Evolutionary conservation across 495 filamentous ascomycete genomes (phyloP), one percentile per base, ranked within the genome.

Genomic region (Hypoxylon fuscum): DNA sequence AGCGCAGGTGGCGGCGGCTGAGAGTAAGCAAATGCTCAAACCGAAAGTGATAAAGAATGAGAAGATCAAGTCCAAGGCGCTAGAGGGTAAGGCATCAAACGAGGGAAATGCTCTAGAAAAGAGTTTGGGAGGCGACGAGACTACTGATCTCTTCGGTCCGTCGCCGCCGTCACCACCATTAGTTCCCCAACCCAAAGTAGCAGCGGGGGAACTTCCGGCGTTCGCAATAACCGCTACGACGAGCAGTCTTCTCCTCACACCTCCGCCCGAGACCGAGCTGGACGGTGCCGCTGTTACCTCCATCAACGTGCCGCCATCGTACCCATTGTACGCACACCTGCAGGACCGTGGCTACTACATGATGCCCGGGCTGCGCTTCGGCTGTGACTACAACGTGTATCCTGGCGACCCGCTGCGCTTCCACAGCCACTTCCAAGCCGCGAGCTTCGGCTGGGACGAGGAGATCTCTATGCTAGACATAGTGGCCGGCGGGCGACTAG

Each of bases 401-500:
- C 95, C 95, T 0, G 96, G 96, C 27, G 95, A 98, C 74, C 91
- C 95, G 0, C 77, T 98, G 22, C 89, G 96, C 8, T 98, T 94
- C 75, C 95, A 98, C 73, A 91, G 89, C 29, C 95, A 98, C 72
- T 98, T 97, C 70, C 75, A 96, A 53, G 89, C 87, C 20, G 86
- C 86, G 15, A 85, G 88, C 23, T 81, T 88, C 44, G 89, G 84
- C 5, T 97, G 92, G 91, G 89, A 98, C 59, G 82, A 97, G 62
- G 83, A 94, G 68, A 85, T 98, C 46, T 81, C 89, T 44, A 77
- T 98, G 71, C 81, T 96, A 55, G 88, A 95, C 61, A 77, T 98
- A 18, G 85, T 98, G 29, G 89, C 85, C 14, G 92, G 92, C 1
- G 96, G 96, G 5, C 78, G 95, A 62, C 70, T 98, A 60, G 95